Conservation (phyloP, 108 stramenopile species). For the Cyclostephanos tholiformis region DNA sequence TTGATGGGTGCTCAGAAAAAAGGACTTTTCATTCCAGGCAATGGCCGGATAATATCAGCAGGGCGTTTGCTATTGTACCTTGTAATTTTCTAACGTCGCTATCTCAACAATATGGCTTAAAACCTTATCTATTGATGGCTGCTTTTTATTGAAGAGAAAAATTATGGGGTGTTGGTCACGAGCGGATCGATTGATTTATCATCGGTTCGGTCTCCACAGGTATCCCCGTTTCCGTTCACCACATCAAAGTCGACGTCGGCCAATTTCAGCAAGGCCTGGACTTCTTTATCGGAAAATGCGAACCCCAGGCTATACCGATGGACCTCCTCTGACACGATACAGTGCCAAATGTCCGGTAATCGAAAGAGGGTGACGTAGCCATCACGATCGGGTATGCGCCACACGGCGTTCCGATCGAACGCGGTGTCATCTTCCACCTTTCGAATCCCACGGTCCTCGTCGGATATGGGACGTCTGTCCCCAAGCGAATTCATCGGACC, state of each 20-base stretch:
- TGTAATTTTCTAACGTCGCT: background rate
- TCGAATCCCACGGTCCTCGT: background rate
- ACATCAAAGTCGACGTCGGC: constrained; percentile 45
- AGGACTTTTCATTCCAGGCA: background rate
- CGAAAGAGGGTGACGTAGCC: constrained; percentile 50
- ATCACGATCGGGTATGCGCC: constrained; percentile 47
- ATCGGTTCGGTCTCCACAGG: background rate
- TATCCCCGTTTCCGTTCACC: background rate
- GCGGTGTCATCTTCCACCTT: background rate
- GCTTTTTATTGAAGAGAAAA: background rate
- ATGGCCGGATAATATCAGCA: background rate
- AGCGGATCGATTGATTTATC: background rate
- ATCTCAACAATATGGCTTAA: no score
- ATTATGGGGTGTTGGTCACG: background rate
- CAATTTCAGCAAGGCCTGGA: constrained; percentile 38
- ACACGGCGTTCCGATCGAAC: constrained; percentile 37
- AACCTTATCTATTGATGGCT: no score
- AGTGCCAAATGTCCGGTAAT: constrained; percentile 46
- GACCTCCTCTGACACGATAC: constrained; percentile 51
- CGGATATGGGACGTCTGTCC: constrained; percentile 13
- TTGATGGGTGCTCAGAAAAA: background rate
- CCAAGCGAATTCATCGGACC: constrained; percentile 39
- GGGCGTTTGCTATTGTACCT: background rate
- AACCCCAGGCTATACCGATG: constrained; percentile 56
- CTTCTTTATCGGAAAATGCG: constrained; percentile 53